phyloP scores from a whole-genome alignment of 768 basidiomycete genomes.

The Phanerochaete sordida region DNA sequence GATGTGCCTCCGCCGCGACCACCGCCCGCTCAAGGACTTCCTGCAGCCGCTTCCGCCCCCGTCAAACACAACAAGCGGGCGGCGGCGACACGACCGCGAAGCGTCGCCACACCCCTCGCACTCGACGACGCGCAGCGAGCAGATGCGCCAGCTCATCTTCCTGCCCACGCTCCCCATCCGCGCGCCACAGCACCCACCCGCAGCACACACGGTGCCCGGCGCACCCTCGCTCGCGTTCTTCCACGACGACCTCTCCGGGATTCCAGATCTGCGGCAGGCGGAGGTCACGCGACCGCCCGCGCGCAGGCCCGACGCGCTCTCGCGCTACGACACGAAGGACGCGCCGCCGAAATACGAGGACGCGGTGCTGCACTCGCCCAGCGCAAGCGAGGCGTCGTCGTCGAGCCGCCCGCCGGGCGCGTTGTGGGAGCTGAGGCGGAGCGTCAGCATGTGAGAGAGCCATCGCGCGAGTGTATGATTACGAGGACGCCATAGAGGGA shows the following conservation, averaged over 20 bases:
- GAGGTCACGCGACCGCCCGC: neutral
- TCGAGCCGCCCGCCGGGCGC: neutral
- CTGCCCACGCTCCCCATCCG: neutral
- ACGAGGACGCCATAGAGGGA: no score
- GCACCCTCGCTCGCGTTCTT: neutral
- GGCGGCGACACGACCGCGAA: neutral
- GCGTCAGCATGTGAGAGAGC: neutral
- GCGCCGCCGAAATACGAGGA: neutral
- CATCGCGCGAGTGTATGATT: no score
- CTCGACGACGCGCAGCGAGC: neutral
- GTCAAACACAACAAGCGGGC: no score
- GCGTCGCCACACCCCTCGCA: neutral
- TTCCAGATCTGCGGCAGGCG: no score
- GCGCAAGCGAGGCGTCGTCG: neutral
- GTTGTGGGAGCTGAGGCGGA: neutral
- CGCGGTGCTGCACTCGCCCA: neutral
- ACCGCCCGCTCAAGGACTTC: neutral
- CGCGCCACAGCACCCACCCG: neutral
- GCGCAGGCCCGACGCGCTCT: neutral
- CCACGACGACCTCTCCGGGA: no score
- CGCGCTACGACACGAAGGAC: neutral
- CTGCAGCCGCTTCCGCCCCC: neutral
- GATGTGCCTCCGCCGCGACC: neutral
- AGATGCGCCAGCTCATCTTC: neutral
- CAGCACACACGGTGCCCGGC: neutral